Evolutionary conservation across 2,329 filamentous ascomycete genomes (phyloP).

Genomic region (Coleophoma eucalyptorum): DNA sequence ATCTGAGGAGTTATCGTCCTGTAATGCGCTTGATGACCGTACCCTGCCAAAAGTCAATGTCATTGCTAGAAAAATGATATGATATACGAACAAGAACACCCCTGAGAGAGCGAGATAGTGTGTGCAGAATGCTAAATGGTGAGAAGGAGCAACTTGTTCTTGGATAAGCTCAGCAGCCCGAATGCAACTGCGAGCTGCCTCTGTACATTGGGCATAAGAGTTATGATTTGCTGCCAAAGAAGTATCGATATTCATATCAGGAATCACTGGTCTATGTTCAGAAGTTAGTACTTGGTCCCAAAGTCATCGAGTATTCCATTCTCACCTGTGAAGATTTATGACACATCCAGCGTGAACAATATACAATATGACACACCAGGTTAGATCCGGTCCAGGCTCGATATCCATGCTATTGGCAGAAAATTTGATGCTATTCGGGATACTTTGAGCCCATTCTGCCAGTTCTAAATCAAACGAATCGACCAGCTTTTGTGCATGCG

Average conservation of each 20-base stretch:
- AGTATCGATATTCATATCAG: not conserved
- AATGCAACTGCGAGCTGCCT: not conserved
- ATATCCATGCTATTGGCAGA: conserved; percentile 13
- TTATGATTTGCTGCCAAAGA: not conserved
- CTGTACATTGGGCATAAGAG: not conserved
- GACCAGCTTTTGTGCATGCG: conserved; percentile 6
- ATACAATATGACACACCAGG: conserved; percentile 26
- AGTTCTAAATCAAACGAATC: conserved; percentile 12
- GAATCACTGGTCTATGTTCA: not conserved
- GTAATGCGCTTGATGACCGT: not conserved
- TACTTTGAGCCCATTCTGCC: conserved; percentile 14
- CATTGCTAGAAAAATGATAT: too few relatives aligned
- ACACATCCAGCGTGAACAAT: conserved; percentile 12
- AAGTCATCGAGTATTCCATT: not conserved
- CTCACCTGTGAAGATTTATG: not conserved
- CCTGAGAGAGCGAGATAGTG: not conserved
- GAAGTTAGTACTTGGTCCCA: not conserved
- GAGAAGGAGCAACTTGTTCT: not conserved
- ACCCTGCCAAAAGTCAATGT: too few relatives aligned
- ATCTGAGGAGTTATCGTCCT: not conserved
- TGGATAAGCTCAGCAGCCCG: not conserved
- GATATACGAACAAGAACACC: not conserved
- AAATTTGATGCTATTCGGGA: conserved; percentile 23
- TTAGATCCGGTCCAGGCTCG: conserved; percentile 12
- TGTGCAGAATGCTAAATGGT: not conserved